phyloP scores from a whole-genome alignment of 176 grass and related monocot species.

The Triticum timopheevii region DNA sequence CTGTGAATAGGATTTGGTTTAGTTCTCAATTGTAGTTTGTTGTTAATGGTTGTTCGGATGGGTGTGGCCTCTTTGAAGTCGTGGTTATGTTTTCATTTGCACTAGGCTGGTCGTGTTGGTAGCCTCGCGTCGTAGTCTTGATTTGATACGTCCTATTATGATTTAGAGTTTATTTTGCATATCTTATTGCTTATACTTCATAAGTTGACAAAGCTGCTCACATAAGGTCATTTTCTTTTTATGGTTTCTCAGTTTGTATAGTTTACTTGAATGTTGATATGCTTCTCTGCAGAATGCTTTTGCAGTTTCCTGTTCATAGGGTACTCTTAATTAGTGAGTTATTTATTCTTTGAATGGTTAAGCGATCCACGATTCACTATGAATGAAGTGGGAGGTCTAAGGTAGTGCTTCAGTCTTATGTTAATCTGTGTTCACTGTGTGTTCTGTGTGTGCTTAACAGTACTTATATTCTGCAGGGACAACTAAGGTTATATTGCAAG shows the following conservation, averaged over 20 bases:
- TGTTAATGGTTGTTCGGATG: neutral
- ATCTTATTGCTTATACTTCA: neutral
- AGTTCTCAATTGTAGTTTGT: neutral
- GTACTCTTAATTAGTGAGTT: neutral
- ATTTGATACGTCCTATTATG: neutral
- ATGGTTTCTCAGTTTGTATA: neutral
- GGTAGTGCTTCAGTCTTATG: constrained; percentile 39
- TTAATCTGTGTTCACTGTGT: neutral
- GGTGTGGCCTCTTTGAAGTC: neutral
- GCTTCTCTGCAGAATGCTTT: neutral
- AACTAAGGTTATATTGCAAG: constrained; percentile 82
- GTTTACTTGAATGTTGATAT: neutral
- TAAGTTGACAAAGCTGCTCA: neutral
- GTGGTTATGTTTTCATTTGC: neutral
- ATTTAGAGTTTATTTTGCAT: neutral
- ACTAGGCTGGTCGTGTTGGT: no score
- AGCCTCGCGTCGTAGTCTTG: neutral
- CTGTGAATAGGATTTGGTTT: neutral
- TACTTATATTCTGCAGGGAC: constrained; percentile 52
- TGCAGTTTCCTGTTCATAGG: neutral
- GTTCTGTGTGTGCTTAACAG: neutral
- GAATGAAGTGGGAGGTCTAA: constrained; percentile 94
- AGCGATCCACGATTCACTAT: constrained; percentile 63
- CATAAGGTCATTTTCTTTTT: neutral
- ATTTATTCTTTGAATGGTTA: constrained; percentile 24